Conservation (phyloP, 495 filamentous ascomycete species). For the Filosporella fistucella region DNA sequence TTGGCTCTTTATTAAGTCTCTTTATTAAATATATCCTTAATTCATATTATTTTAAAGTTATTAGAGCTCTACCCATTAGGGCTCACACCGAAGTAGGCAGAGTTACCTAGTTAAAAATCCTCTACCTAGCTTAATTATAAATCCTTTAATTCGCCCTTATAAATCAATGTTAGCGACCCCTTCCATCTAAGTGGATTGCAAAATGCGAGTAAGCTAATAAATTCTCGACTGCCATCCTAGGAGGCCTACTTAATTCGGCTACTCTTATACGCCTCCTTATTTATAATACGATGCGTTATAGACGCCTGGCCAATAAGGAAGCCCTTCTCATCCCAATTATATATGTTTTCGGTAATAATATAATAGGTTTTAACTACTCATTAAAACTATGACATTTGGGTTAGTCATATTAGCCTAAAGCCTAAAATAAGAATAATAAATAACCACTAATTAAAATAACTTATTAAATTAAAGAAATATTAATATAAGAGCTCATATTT, state of each 20-base stretch:
- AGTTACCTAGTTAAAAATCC: neutral
- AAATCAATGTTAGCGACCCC: neutral
- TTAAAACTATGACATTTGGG: neutral
- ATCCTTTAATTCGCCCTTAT: neutral
- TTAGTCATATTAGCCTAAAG: neutral
- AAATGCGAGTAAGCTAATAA: neutral
- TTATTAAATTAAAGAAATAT: slow-evolving; percentile 2
- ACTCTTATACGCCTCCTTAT: neutral
- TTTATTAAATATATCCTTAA: neutral
- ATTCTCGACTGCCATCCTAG: neutral
- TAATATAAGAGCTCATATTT: neutral
- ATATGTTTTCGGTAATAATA: slow-evolving; percentile 3
- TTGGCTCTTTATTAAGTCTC: neutral
- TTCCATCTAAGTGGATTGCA: slow-evolving; percentile 10
- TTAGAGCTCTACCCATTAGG: neutral
- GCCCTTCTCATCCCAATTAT: slow-evolving; percentile 7
- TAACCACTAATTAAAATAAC: neutral
- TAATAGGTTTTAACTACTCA: neutral
- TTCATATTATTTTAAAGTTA: neutral
- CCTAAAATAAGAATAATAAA: neutral
- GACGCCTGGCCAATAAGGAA: slow-evolving; percentile 7
- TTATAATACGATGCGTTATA: slow-evolving; percentile 16
- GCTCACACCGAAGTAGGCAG: neutral
- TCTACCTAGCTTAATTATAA: neutral
- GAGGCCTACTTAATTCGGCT: neutral